A percentile compares a stretch with the other conserved stretches of the same genome.
Evolutionary conservation across 2,329 filamentous ascomycete genomes (phyloP).

Genomic region (Claviceps sp.): DNA sequence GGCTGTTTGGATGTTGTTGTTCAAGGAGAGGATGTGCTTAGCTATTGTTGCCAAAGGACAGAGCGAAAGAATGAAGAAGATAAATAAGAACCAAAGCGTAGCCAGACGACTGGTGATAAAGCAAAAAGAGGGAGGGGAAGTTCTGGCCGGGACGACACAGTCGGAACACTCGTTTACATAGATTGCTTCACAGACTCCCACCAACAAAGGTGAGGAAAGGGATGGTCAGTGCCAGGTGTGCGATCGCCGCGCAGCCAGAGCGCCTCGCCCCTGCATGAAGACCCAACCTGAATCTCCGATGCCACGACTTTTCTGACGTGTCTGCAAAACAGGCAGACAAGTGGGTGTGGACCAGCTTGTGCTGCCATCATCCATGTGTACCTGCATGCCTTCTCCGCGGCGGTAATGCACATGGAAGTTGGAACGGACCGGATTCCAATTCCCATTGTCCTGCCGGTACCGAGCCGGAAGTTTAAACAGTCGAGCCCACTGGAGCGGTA

Average conservation of each 20-base stretch:
- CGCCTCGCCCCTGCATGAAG: constrained; percentile 1
- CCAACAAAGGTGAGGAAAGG: neutral
- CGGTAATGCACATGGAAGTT: neutral
- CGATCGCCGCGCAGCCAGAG: neutral
- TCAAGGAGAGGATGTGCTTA: constrained; percentile 23
- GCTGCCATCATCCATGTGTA: neutral
- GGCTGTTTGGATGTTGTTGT: constrained; percentile 11
- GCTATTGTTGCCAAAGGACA: constrained; percentile 12
- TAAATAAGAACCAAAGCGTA: constrained; percentile 6
- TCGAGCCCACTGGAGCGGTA: neutral
- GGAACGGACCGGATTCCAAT: neutral
- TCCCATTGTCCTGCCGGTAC: neutral
- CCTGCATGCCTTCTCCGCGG: neutral
- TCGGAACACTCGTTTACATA: neutral
- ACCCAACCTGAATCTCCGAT: neutral
- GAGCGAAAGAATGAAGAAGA: neutral
- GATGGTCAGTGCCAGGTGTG: neutral
- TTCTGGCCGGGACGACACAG: neutral
- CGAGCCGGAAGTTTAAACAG: neutral
- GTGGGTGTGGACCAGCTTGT: neutral
- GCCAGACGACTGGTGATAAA: constrained; percentile 1
- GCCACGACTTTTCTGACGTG: neutral
- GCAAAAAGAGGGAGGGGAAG: constrained; percentile 5
- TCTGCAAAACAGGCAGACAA: neutral
- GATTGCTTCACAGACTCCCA: neutral